Evolutionary conservation across 2,329 filamentous ascomycete genomes (phyloP).

Genomic region (Diaporthe sp.): DNA sequence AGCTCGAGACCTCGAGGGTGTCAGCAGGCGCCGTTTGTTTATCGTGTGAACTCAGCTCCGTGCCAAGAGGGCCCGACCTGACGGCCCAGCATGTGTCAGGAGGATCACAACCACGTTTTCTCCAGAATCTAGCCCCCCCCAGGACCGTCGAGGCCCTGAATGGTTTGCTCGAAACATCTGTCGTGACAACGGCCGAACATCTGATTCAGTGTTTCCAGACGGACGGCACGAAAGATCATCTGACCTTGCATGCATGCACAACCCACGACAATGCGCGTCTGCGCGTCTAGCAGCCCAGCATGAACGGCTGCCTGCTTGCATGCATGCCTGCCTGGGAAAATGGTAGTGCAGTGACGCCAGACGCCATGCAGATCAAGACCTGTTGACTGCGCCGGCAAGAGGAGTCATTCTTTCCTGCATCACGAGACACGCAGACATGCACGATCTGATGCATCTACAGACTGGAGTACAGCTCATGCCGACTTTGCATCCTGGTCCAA

Average conservation of each 20-base stretch:
- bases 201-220: too few relatives aligned
- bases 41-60: not conserved
- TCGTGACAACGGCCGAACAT: not conserved
- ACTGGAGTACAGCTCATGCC: not conserved
- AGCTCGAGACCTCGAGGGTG: not conserved
- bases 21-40: not conserved
- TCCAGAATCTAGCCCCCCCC: not conserved
- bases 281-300: not conserved
- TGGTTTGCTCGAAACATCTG: not conserved
- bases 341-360: conserved; percentile 6
- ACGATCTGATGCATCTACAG: not conserved
- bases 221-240: not conserved
- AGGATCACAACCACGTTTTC: not conserved
- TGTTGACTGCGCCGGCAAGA: not conserved
- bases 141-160: not conserved
- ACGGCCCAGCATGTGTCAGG: not conserved
- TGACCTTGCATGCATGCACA: not conserved
- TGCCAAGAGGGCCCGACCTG: not conserved
- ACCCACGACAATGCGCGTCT: conserved; percentile 3
- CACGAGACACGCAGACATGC: not conserved
- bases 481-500: not conserved
- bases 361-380: not conserved
- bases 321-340: conserved; percentile 19
- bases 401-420: conserved; percentile 32
- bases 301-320: conserved; percentile 24